Conservation (phyloP, 805 yeast genomes). For the Wickerhamiella kurtzmanii region DNA sequence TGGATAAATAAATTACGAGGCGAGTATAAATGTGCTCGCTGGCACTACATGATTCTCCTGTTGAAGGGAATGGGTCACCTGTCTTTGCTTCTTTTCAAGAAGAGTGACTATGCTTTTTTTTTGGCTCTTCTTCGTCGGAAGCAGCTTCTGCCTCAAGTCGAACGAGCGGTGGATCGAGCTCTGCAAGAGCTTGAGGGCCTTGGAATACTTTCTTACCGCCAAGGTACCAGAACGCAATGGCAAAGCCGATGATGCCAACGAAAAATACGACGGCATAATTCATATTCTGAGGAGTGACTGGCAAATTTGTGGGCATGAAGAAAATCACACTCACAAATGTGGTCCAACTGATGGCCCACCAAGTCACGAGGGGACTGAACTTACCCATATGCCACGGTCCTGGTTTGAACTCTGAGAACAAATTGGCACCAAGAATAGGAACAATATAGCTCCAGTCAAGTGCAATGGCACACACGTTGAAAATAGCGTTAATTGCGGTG, state of each 20-base stretch:
- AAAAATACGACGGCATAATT: constrained; percentile 22
- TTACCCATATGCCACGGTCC: constrained; percentile 60
- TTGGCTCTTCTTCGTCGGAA: neutral
- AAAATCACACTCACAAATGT: constrained; percentile 17
- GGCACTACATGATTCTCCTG: neutral
- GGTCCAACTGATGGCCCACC: constrained; percentile 19
- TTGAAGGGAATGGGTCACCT: neutral
- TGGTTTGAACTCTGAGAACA: constrained; percentile 42
- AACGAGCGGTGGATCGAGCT: neutral
- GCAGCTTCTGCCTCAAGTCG: neutral
- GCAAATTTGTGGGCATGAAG: constrained; percentile 20
- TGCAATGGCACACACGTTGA: constrained; percentile 60
- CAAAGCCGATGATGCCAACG: constrained; percentile 15
- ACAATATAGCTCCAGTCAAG: constrained; percentile 54
- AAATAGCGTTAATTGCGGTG: constrained; percentile 54
- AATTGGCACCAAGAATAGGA: constrained; percentile 47
- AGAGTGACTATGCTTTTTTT: neutral
- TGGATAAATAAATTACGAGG: neutral
- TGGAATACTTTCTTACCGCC: constrained; percentile 18
- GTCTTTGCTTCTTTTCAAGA: too few relatives aligned
- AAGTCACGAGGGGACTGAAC: constrained; percentile 18
- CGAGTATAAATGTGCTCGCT: neutral
- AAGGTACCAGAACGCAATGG: constrained; percentile 16
- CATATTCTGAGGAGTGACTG: constrained; percentile 20
- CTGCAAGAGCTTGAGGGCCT: constrained; percentile 16